phyloP scores from a whole-genome alignment of 257 asterid species.

The Eucommia ulmoides region DNA sequence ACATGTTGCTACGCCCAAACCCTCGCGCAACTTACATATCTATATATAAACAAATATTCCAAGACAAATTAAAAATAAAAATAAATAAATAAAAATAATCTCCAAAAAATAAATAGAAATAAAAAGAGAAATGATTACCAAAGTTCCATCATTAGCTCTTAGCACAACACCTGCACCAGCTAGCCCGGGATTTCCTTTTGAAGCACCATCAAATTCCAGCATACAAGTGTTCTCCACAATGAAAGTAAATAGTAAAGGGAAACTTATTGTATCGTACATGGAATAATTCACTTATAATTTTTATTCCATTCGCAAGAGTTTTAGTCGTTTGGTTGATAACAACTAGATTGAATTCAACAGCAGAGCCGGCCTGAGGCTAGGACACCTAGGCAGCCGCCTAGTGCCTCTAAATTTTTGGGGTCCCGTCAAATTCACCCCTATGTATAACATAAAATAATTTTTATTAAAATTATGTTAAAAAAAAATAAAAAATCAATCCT shows the following conservation, averaged over 20 bases:
- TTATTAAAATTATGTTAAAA: too few species aligned
- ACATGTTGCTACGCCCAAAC: conserved; percentile 16
- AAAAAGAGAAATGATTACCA: conserved; percentile 11
- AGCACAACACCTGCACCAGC: conserved; percentile 47
- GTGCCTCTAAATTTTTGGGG: too few species aligned
- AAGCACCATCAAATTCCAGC: conserved; percentile 43
- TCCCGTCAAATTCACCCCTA: too few species aligned
- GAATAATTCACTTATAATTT: not conserved
- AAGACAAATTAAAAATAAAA: conserved; percentile 2
- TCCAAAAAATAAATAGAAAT: not conserved
- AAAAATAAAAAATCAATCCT: too few species aligned
- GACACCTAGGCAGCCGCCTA: too few species aligned
- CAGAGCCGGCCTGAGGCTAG: too few species aligned
- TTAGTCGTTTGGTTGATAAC: not conserved
- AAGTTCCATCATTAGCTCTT: conserved; percentile 35
- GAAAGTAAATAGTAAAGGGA: conserved; percentile 15
- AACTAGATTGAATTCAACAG: not conserved
- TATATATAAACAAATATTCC: too few species aligned
- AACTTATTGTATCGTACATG: conserved; percentile 3
- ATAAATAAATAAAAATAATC: not conserved
- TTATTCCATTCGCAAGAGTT: not conserved
- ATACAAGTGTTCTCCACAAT: too few species aligned
- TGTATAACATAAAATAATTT: too few species aligned
- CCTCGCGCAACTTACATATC: conserved; percentile 17
- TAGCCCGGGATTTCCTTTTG: conserved; percentile 45